Evolutionary conservation across 2,329 filamentous ascomycete genomes (phyloP).

Genomic region (Epichloe amarillans): DNA sequence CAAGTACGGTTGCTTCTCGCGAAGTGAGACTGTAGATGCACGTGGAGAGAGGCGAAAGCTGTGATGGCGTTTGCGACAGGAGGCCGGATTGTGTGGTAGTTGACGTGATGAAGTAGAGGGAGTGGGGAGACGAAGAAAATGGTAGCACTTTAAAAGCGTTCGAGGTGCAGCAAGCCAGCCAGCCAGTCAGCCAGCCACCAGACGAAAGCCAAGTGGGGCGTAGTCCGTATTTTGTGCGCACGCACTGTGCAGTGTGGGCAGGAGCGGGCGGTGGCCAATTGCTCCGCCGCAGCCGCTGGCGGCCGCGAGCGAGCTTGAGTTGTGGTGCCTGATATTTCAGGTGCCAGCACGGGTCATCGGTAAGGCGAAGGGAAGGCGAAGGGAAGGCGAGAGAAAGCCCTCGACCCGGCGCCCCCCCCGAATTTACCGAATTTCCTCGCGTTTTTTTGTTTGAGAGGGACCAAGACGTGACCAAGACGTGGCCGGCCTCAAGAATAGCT

Average conservation of each 20-base stretch:
- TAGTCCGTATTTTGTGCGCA: too few species aligned
- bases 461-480: background rate
- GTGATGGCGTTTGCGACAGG: constrained; percentile 4
- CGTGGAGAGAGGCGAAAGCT: constrained; percentile 1
- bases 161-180: background rate
- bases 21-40: background rate
- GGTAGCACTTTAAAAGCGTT: background rate
- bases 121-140: constrained; percentile 5
- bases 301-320: background rate
- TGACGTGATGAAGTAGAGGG: constrained; percentile 1
- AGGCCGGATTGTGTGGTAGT: constrained; percentile 1
- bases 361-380: too few species aligned
- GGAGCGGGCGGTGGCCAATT: background rate
- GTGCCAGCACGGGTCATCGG: background rate
- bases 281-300: background rate
- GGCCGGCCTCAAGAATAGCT: too few species aligned
- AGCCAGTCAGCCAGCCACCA: background rate
- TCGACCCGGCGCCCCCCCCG: too few species aligned
- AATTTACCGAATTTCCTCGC: background rate
- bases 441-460: background rate
- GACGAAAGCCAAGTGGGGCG: background rate
- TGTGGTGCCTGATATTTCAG: background rate
- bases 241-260: background rate
- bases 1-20: background rate
- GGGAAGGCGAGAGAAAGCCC: background rate